Evolutionary conservation across 2,329 filamentous ascomycete species (phyloP), one percentile per base, ranked within the genome.

Genomic region (Xylariaceae sp.): DNA sequence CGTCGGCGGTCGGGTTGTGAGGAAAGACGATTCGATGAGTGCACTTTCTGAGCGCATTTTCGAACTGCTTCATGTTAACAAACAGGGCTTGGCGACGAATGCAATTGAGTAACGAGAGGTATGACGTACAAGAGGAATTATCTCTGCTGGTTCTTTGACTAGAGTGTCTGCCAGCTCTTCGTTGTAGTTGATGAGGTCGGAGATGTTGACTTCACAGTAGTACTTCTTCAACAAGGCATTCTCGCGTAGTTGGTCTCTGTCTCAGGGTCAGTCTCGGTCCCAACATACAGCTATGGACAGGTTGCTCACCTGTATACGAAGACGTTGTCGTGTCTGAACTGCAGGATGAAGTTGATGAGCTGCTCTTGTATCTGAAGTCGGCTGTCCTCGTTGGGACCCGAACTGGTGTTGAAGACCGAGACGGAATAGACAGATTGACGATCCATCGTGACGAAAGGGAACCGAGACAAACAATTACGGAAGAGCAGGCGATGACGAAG

Each of bases 181-280:
- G 71, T 96, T 94, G 77, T 92, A 97, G 62, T 89, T 94, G 73
- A 97, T 97, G 60, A 99, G 79, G 73, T 99, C 93, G 63, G 89
- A 90, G 68, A 99, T 90, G 73, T 99, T 92, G 72, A 99, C 85
- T 73, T 99, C 93, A 78, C 94, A 97, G 75, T 88, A 97, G 77
- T 92, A 97, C 69, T 92, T 92, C 73, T 96, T 94, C 48, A 96
- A 81, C 1, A 97, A 83, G 6, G 94, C 92, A 77, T 99, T 99
- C 72, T 97, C 92, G 69, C 90, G 86, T 60, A 99, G 84, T 76
- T 97, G 94, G 70, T 97, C 93, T 83, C 94, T 95, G 68, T 2
- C 30, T 6, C 51, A 5, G 9, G 4, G 58, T 79, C 61, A 79
- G 73, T 44, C 1, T 37, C 15, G 10, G 11, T 2, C 2, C n/a